Evolutionary conservation across 768 basidiomycete genomes (phyloP).

Genomic region (Dacryopinax spathularia): DNA sequence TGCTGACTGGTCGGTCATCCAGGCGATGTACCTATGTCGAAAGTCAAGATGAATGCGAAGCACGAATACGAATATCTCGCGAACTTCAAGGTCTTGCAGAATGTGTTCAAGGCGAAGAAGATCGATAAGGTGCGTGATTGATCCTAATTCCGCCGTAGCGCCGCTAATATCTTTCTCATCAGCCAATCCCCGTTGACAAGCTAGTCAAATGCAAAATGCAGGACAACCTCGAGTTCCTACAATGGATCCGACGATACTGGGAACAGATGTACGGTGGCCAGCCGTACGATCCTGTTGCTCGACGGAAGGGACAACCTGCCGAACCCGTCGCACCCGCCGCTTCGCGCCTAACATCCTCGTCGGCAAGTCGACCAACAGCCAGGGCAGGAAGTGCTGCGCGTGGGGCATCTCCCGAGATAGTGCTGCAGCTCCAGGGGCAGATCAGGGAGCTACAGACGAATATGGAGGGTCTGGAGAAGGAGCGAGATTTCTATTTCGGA

Average conservation of each 20-base stretch:
- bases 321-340: constrained; percentile 55
- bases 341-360: constrained; percentile 29
- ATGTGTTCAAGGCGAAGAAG: constrained; percentile 76
- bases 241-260: constrained; percentile 96
- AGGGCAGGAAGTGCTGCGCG: constrained; percentile 33
- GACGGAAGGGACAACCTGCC: constrained; percentile 62
- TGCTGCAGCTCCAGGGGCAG: constrained; percentile 58
- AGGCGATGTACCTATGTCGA: constrained; percentile 83
- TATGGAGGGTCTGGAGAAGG: constrained; percentile 87
- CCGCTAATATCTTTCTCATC: neutral
- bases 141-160: neutral
- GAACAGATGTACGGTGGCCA: constrained; percentile 80
- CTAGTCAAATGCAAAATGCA: constrained; percentile 99
- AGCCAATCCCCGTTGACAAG: constrained; percentile 93
- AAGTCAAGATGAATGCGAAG: constrained; percentile 92
- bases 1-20: neutral
- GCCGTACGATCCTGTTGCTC: constrained; percentile 69
- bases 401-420: constrained; percentile 60
- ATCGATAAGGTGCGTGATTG: constrained; percentile 67
- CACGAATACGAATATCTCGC: constrained; percentile 90
- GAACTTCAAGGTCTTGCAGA: constrained; percentile 94
- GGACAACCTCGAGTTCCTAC: constrained; percentile 97
- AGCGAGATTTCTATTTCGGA: constrained; percentile 95
- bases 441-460: constrained; percentile 67
- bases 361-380: constrained; percentile 20